A percentile compares a stretch with the other conserved stretches of the same genome.
These are phyloP conservation scores for Diplogelasinospora grovesii DNA, from an alignment of 495 filamentous ascomycete genomes.

Conservation along the genomic window DNA sequence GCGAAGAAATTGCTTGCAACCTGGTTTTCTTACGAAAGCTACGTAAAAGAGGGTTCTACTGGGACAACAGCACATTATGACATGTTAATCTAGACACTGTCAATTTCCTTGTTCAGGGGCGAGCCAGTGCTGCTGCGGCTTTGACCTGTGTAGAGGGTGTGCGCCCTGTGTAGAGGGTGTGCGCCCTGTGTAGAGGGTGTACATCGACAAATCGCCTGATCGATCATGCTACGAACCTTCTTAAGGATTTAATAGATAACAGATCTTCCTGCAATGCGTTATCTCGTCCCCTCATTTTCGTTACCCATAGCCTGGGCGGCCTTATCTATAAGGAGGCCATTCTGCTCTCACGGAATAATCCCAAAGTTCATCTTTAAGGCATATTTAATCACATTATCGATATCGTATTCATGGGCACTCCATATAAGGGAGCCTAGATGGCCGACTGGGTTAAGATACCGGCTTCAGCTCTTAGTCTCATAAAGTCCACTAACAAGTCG, in stretches of 20 bases:
- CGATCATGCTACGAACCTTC: conserved; percentile 14
- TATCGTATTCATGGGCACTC: conserved; percentile 38
- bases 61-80: too few relatives aligned
- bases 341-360: conserved; percentile 6
- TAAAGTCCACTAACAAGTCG: conserved; percentile 18
- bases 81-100: too few relatives aligned
- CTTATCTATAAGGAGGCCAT: conserved; percentile 32
- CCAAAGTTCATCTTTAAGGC: conserved; percentile 14
- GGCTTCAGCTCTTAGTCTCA: conserved; percentile 5
- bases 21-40: too few relatives aligned
- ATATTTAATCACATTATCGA: conserved; percentile 25
- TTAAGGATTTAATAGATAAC: conserved; percentile 7
- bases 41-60: too few relatives aligned
- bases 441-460: conserved; percentile 18
- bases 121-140: too few relatives aligned
- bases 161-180: too few relatives aligned
- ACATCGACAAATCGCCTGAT: conserved; percentile 7
- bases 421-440: conserved; percentile 28
- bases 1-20: too few relatives aligned
- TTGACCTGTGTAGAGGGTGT: too few relatives aligned
- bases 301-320: conserved; percentile 32
- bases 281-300: conserved; percentile 18
- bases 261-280: background rate
- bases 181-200: background rate
- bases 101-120: too few relatives aligned